Base-by-base conservation (phyloP, 495 filamentous ascomycete species). In the Podospora conica region DNA sequence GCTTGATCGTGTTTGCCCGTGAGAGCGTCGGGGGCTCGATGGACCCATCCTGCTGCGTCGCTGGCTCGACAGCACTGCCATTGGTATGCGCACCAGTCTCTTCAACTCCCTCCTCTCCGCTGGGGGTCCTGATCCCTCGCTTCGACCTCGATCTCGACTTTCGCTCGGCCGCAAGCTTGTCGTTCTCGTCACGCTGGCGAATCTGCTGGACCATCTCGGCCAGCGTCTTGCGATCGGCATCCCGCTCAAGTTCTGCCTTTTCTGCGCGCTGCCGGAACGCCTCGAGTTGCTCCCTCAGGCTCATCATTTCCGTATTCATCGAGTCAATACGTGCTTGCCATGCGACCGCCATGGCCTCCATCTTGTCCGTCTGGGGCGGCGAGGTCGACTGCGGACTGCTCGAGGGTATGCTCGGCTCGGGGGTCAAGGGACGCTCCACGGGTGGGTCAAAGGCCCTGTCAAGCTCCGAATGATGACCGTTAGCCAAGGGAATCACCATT, bases 161-260 rank as follows among this genome's bases (percentile, higher is more conserved):
- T 22, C 68, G 66, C 61, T 74, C 72, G 11, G 73, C 68, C 3
- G 63, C 72, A 23, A 69, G 75, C 57, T 71, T 75, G 8, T 74
- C 74, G 28, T 78, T 75, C 63, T 86, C 84, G 33, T 92, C 88
- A 64, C 88, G 88, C 68, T 81, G 81, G 57, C 91, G 85, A 55
- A 96, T 87, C 28, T 88, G 89, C 70, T 91, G 86, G 18, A 97
- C 88, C 92, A 97, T 94, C 73, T 97, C 92, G 0, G 89, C 88
- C 23, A 98, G 78, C 1, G 88, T 90, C 73, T 88, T 88, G 60
- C 88, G 86, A 58, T 86, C 83, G 48, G 82, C 79, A 64, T 84
- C 82, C 25, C 85, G 83, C 67, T 96, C 92, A 21, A 82, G 80
- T 73, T 97, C 92, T 3, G 93, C 93, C 58, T 79, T 85, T 74